Evolutionary conservation across 306 rosid species (phyloP).

Genomic region (Alnus rubra): DNA sequence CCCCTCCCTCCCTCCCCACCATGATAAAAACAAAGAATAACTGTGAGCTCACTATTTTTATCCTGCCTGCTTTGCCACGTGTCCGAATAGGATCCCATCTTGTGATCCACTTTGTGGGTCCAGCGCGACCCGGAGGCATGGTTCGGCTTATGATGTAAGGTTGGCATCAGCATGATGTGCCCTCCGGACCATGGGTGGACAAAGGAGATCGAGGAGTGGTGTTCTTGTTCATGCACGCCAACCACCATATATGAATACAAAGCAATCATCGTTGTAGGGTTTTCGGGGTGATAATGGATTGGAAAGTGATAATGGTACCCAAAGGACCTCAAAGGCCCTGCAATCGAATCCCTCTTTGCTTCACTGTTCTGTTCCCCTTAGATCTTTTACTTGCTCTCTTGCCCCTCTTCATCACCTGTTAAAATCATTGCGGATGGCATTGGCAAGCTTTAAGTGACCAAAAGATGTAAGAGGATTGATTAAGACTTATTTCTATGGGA

Average conservation of each 20-base stretch:
- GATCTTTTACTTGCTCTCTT: neutral
- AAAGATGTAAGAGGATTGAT: neutral
- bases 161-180: conserved; percentile 54
- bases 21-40: conserved; percentile 11
- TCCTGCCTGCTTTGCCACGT: neutral
- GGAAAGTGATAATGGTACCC: conserved; percentile 35
- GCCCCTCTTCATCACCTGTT: conserved; percentile 21
- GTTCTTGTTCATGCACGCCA: conserved; percentile 45
- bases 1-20: neutral
- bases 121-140: conserved; percentile 10
- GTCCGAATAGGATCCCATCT: neutral
- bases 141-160: conserved; percentile 39
- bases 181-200: conserved; percentile 19
- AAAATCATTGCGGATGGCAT: conserved; percentile 28
- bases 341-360: neutral
- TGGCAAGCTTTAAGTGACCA: conserved; percentile 5
- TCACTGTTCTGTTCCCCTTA: conserved; percentile 23
- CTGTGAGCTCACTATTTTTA: conserved; percentile 9
- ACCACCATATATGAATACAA: conserved; percentile 27
- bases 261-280: conserved; percentile 44
- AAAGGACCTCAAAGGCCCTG: conserved; percentile 27
- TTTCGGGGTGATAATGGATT: conserved; percentile 42
- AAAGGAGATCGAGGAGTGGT: conserved; percentile 27
- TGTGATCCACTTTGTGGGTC: conserved; percentile 6
- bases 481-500: too few relatives aligned